Percentiles rank a stretch among this genome's conserved stretches.
Conservation (phyloP, 306 rosid species). For the Corylus americana region DNA sequence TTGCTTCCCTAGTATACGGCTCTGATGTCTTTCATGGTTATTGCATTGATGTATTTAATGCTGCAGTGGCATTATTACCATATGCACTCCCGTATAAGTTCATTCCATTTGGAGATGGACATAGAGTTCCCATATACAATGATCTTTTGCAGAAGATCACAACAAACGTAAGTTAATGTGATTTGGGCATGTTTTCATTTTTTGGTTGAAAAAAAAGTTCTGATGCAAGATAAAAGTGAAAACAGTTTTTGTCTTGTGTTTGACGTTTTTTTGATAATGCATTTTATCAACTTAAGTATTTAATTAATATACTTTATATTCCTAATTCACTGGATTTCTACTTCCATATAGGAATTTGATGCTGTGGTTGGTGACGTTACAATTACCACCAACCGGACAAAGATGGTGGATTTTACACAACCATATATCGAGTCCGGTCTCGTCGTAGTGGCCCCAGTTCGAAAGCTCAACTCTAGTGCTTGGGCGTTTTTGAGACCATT, state of each 20-base stretch:
- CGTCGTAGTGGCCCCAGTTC: slow-evolving; percentile 82
- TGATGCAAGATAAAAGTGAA: neutral
- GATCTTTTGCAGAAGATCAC: slow-evolving; percentile 45
- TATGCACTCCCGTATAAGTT: slow-evolving; percentile 32
- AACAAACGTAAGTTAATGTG: slow-evolving; percentile 29
- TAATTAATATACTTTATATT: neutral
- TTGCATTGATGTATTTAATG: slow-evolving; percentile 53
- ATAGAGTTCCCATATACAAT: slow-evolving; percentile 9
- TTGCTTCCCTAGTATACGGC: slow-evolving; percentile 47
- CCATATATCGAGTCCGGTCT: slow-evolving; percentile 92
- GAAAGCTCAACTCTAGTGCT: slow-evolving; percentile 51
- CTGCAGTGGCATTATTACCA: slow-evolving; percentile 30
- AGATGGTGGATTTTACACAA: slow-evolving; percentile 89
- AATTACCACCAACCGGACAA: slow-evolving; percentile 77
- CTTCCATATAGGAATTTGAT: slow-evolving; percentile 63
- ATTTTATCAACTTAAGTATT: no score
- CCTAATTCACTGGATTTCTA: slow-evolving; percentile 23
- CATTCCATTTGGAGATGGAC: slow-evolving; percentile 37
- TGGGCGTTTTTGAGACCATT: slow-evolving; percentile 93
- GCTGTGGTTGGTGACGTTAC: slow-evolving; percentile 90
- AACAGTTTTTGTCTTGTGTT: no score
- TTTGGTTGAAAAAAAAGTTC: neutral
- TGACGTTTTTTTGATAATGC: neutral
- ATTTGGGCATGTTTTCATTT: no score
- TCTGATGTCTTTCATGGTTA: slow-evolving; percentile 67